These are phyloP conservation scores for Claviceps quebecensis DNA, from an alignment of 2,329 filamentous ascomycete species.

Conservation along the genomic window DNA sequence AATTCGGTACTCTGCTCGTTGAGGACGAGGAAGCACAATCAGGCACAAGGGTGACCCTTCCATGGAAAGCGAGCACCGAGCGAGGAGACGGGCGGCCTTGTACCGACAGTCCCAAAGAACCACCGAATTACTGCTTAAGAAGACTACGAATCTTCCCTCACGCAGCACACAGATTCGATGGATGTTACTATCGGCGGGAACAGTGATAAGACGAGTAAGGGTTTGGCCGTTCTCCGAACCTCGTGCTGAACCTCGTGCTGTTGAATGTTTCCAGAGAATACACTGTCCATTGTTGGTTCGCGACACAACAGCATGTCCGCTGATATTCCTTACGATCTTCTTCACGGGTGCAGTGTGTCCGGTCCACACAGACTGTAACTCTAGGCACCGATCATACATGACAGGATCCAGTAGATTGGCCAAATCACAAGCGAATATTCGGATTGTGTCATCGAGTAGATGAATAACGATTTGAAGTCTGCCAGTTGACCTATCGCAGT, in stretches of 20 bases:
- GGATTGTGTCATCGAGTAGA: constrained; percentile 71
- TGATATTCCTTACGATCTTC: constrained; percentile 77
- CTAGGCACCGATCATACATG: constrained; percentile 44
- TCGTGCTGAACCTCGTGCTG: background rate
- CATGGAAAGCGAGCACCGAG: constrained; percentile 35
- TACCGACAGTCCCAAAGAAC: constrained; percentile 67
- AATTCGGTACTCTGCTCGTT: constrained; percentile 39
- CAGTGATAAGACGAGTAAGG: constrained; percentile 52
- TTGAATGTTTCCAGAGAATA: constrained; percentile 63
- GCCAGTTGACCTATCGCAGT: constrained; percentile 51
- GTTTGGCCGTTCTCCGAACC: constrained; percentile 26
- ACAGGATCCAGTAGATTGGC: constrained; percentile 68
- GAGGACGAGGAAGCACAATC: constrained; percentile 53
- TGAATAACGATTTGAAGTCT: constrained; percentile 65
- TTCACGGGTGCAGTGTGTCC: constrained; percentile 70
- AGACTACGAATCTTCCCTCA: constrained; percentile 68
- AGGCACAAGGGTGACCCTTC: constrained; percentile 66
- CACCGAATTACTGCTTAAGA: constrained; percentile 56
- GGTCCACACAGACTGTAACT: constrained; percentile 57
- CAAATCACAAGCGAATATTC: constrained; percentile 66
- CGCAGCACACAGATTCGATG: constrained; percentile 67
- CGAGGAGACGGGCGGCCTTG: constrained; percentile 42
- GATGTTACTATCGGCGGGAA: constrained; percentile 56
- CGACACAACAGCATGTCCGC: constrained; percentile 67
- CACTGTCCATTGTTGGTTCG: constrained; percentile 66